Percentiles rank a stretch among this genome's conserved stretches.
Evolutionary conservation across 768 basidiomycete species (phyloP).

Genomic region (Wakefieldia striispora): DNA sequence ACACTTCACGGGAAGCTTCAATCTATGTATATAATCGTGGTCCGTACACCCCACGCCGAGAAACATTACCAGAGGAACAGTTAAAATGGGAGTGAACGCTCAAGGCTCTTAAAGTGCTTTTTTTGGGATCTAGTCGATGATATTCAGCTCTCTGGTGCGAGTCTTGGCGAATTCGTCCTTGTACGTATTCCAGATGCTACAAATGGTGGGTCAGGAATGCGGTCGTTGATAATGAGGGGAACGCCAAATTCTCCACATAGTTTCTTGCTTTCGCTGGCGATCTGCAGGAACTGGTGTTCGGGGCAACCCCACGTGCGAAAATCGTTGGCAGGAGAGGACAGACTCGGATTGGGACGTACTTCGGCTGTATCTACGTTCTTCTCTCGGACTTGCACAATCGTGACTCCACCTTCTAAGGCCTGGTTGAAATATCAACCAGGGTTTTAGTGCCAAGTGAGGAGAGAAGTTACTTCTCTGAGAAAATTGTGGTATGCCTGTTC

Average conservation of each 20-base stretch:
- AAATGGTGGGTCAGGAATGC: slow-evolving; percentile 1
- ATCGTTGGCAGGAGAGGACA: background rate
- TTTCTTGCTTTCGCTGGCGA: slow-evolving; percentile 66
- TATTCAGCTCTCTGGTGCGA: slow-evolving; percentile 71
- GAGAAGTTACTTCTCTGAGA: slow-evolving; percentile 62
- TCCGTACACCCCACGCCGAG: background rate
- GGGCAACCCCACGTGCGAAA: background rate
- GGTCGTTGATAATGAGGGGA: slow-evolving; percentile 66
- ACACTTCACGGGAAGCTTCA: too few species aligned
- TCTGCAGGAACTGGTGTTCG: slow-evolving; percentile 62
- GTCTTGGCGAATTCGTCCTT: slow-evolving; percentile 92
- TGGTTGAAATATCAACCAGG: slow-evolving; percentile 26
- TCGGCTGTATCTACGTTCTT: slow-evolving; percentile 80
- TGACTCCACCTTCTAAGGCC: slow-evolving; percentile 85
- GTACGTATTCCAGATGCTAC: slow-evolving; percentile 93
- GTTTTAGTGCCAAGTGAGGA: background rate
- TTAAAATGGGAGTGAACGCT: background rate
- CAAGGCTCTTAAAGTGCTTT: too few species aligned
- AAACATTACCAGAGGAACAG: background rate
- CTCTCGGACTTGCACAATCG: slow-evolving; percentile 87
- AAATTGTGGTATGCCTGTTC: slow-evolving; percentile 64
- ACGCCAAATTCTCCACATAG: slow-evolving; percentile 76
- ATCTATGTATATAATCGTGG: too few species aligned
- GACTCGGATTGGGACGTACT: slow-evolving; percentile 39
- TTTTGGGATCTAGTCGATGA: slow-evolving; percentile 57